Percentiles rank a stretch among this genome's conserved stretches.
Evolutionary conservation across 2,329 filamentous ascomycete species (phyloP).

Genomic region (Pseudogymnoascus sp.): DNA sequence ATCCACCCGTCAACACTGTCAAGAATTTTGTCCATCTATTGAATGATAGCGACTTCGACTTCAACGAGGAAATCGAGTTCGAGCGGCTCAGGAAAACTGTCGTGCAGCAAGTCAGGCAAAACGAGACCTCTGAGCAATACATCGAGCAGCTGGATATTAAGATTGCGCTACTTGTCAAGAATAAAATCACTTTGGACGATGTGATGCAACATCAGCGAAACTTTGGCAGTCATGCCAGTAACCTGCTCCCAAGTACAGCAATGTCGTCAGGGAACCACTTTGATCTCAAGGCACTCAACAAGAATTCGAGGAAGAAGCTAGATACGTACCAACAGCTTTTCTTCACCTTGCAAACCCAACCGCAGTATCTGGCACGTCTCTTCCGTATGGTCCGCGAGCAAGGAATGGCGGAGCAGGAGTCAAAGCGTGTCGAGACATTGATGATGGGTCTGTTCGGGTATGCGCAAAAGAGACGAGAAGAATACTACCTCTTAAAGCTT

Average conservation of each 20-base stretch:
- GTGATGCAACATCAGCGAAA: slow-evolving; percentile 95
- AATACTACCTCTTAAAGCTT: slow-evolving; percentile 91
- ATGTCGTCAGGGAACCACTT: slow-evolving; percentile 87
- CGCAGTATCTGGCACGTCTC: slow-evolving; percentile 82
- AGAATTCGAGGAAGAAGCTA: slow-evolving; percentile 88
- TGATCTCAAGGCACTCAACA: slow-evolving; percentile 95
- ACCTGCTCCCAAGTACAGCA: slow-evolving; percentile 77
- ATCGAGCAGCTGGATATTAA: slow-evolving; percentile 98
- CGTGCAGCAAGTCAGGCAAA: slow-evolving; percentile 92
- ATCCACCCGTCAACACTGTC: slow-evolving; percentile 90
- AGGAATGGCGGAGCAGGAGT: slow-evolving; percentile 82
- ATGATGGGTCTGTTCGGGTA: slow-evolving; percentile 97
- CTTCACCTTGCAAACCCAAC: slow-evolving; percentile 93
- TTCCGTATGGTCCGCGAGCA: slow-evolving; percentile 79
- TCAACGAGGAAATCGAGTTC: slow-evolving; percentile 97
- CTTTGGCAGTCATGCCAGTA: slow-evolving; percentile 82
- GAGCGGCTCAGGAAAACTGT: slow-evolving; percentile 92
- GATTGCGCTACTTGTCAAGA: slow-evolving; percentile 95
- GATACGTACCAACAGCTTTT: slow-evolving; percentile 97
- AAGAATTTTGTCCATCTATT: slow-evolving; percentile 97
- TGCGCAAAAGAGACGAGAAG: slow-evolving; percentile 90
- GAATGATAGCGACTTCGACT: slow-evolving; percentile 97
- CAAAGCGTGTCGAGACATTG: slow-evolving; percentile 82
- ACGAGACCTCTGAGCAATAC: slow-evolving; percentile 95
- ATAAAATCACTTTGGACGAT: slow-evolving; percentile 98